Base-by-base conservation (phyloP, 257 asterid species). In the Solanum bulbocastanum region DNA sequence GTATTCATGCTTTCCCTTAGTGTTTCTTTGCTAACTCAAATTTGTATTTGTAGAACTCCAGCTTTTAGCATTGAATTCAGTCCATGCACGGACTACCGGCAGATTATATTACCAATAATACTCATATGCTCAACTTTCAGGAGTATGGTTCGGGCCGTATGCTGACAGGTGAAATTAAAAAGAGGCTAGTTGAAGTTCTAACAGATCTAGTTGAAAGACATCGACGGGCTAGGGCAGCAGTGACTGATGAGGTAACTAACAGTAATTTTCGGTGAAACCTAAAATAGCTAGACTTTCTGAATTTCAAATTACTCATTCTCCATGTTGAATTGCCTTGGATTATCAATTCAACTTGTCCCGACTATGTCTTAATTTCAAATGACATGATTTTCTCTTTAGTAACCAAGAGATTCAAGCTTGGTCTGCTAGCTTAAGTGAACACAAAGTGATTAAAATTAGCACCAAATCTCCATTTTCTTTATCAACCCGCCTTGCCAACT, bases 101-200 rank as follows among this genome's bases (percentile, higher is more conserved):
- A 46, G 37, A 73, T 30, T 39, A 62, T 82, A 68, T 86, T 69
- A 27, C 46, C n/a, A 71, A 32, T 30, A 88, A 66, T 58, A 60
- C 62, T 56, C 23, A 44, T 82, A 36, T 86, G 83, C 86, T 86
- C 39, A 30, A 85, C 74, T 87, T 87, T 86, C 91, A 97, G 98
- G 98, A 96, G 87, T 97, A 97, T 83, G 98, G 96, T 5, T 94
- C 96, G 1, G 99, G 99, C 3, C 97, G 94, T 88, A 93, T 97
- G 98, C 94, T 97, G 71, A 97, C 99, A 1, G 99, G 99, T 85
- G 98, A 97, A 90, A 96, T 97, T 83, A 97, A 97, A 92, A 78
- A 87, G 87, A 92, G 95, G 89, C 96, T 96, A 12, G 90, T 88
- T 87, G 96, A 96, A 87, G 96, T 97, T 86, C 89, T 97, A 90